Conservation (phyloP, 106 monocot species). For the Posidonia australis region DNA sequence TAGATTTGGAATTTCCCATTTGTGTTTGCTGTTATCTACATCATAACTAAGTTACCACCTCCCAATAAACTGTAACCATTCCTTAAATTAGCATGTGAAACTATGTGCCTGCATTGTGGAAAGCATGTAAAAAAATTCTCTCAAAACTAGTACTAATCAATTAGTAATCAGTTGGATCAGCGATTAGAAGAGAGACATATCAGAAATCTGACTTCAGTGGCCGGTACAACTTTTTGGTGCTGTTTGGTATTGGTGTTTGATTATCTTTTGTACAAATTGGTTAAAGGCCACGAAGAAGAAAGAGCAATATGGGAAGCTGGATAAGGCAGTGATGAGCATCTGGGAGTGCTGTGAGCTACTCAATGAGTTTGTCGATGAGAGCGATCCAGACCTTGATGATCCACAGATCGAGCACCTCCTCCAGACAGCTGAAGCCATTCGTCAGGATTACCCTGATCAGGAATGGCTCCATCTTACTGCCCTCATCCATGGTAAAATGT, state of each 20-base stretch:
- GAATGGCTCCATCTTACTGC: constrained; percentile 41
- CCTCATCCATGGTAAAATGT: constrained; percentile 33
- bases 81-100: no score
- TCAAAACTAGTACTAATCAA: neutral
- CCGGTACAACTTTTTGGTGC: no score
- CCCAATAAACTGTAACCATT: no score
- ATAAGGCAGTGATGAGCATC: constrained; percentile 30
- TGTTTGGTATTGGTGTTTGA: neutral
- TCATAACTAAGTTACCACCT: no score
- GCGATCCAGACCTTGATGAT: constrained; percentile 36
- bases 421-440: constrained; percentile 42
- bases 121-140: no score
- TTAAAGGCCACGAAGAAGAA: constrained; percentile 24
- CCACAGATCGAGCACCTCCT: constrained; percentile 45
- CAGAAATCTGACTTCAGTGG: no score
- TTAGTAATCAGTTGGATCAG: neutral
- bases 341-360: constrained; percentile 43
- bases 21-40: no score
- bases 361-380: constrained; percentile 40
- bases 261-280: neutral
- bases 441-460: constrained; percentile 26
- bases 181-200: no score
- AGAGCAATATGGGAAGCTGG: constrained; percentile 29
- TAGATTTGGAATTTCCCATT: no score
- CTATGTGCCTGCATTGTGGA: no score